These are phyloP conservation scores for Coccomyxa subellipsoidea DNA, from an alignment of 163 green algal species.

Conservation along the genomic window DNA sequence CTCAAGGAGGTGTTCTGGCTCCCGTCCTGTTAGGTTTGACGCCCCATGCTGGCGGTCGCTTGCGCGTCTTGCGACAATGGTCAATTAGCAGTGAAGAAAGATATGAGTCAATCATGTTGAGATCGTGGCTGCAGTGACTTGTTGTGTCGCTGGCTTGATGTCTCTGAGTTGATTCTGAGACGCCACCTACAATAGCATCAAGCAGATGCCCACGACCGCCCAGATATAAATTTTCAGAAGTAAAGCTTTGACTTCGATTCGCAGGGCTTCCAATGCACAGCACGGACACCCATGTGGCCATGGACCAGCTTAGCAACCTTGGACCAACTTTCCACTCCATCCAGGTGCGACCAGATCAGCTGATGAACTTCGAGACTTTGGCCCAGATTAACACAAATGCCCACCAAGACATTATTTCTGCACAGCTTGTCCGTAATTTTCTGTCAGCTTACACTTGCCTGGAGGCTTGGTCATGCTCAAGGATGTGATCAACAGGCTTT, in stretches of 20 bases:
- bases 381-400: too few relatives aligned
- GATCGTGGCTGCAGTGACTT: too few relatives aligned
- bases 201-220: background rate
- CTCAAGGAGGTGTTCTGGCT: background rate
- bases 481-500: too few relatives aligned
- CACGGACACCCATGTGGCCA: background rate
- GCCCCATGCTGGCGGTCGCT: background rate
- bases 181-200: background rate
- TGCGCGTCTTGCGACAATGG: background rate
- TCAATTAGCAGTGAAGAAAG: too few relatives aligned
- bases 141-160: too few relatives aligned
- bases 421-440: background rate
- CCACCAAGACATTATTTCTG: background rate
- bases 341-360: background rate
- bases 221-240: too few relatives aligned
- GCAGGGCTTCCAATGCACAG: slow-evolving; percentile 1
- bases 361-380: too few relatives aligned
- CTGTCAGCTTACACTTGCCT: too few relatives aligned
- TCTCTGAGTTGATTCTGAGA: too few relatives aligned
- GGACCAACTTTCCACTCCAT: background rate
- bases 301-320: background rate
- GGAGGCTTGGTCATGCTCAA: too few relatives aligned
- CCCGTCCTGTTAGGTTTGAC: background rate
- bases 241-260: background rate
- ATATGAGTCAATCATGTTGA: too few relatives aligned